Evolutionary conservation across 2,329 filamentous ascomycete genomes (phyloP).

Genomic region (Dactylellina sp.): DNA sequence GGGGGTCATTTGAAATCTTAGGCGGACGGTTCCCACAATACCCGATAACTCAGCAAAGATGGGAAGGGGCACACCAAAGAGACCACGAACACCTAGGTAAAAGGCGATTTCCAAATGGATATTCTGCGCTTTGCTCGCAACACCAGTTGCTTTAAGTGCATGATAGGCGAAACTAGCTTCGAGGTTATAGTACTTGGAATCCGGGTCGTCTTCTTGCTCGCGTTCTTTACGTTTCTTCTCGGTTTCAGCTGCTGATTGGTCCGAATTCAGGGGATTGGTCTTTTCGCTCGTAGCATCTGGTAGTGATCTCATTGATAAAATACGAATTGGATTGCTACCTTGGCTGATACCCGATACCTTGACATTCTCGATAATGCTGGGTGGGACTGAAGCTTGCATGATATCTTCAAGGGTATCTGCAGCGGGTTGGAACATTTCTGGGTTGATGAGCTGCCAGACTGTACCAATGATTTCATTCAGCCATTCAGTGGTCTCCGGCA

Average conservation of each 20-base stretch:
- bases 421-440: constrained; percentile 90
- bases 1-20: constrained; percentile 86
- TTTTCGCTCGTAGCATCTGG: constrained; percentile 82
- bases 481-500: constrained; percentile 70
- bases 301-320: constrained; percentile 68
- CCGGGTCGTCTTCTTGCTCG: constrained; percentile 51
- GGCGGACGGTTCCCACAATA: constrained; percentile 85
- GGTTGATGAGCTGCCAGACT: constrained; percentile 91
- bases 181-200: constrained; percentile 81
- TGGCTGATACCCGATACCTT: constrained; percentile 95
- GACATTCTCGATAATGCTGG: constrained; percentile 90
- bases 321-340: constrained; percentile 87
- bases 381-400: constrained; percentile 89
- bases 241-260: constrained; percentile 72
- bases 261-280: constrained; percentile 73
- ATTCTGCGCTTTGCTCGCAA: constrained; percentile 86
- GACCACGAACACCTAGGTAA: constrained; percentile 87
- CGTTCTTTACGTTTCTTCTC: constrained; percentile 49
- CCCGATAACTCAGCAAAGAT: constrained; percentile 83
- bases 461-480: constrained; percentile 89
- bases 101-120: constrained; percentile 98
- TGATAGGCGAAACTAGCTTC: constrained; percentile 93
- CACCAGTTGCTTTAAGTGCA: constrained; percentile 76
- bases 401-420: constrained; percentile 96
- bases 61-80: constrained; percentile 86